A percentile compares a stretch with the other conserved stretches of the same genome.
Conservation (phyloP, 1,284 basidiomycete genomes). For the Leccinum insolens region DNA sequence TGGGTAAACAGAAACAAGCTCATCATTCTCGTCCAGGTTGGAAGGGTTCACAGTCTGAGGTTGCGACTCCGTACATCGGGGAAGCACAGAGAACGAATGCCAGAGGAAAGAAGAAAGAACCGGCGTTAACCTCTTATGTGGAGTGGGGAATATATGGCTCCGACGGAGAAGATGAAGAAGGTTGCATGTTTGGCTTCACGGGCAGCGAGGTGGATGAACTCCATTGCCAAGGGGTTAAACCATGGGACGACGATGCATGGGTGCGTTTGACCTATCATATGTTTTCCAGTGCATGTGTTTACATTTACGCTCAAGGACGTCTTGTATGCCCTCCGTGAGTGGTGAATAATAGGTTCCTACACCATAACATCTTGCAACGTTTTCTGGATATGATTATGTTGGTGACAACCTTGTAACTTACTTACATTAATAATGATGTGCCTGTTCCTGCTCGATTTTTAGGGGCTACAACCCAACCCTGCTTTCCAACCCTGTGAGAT, state of each 20-base stretch:
- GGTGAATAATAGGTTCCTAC: neutral
- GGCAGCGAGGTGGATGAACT: slow-evolving; percentile 41
- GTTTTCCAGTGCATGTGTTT: neutral
- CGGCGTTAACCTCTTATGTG: neutral
- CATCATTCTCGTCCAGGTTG: neutral
- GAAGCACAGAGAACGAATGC: neutral
- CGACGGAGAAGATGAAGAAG: slow-evolving; percentile 2
- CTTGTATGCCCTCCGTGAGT: slow-evolving; percentile 9
- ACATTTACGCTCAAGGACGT: slow-evolving; percentile 12
- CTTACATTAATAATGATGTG: neutral
- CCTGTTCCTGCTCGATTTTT: neutral
- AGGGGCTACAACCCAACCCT: neutral
- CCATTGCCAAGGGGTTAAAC: slow-evolving; percentile 43
- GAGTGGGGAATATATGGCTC: slow-evolving; percentile 2
- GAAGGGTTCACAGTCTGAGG: neutral
- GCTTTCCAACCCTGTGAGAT: neutral
- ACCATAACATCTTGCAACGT: neutral
- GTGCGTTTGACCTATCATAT: slow-evolving; percentile 26
- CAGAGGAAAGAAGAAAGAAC: neutral
- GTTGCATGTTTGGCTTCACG: slow-evolving; percentile 37
- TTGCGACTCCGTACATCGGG: neutral
- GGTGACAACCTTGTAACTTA: neutral
- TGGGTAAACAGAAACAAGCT: slow-evolving; percentile 5
- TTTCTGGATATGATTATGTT: neutral
- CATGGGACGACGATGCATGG: slow-evolving; percentile 48